phyloP scores from a whole-genome alignment of 148 eudicot genomes.

The Nepenthes gracilis region DNA sequence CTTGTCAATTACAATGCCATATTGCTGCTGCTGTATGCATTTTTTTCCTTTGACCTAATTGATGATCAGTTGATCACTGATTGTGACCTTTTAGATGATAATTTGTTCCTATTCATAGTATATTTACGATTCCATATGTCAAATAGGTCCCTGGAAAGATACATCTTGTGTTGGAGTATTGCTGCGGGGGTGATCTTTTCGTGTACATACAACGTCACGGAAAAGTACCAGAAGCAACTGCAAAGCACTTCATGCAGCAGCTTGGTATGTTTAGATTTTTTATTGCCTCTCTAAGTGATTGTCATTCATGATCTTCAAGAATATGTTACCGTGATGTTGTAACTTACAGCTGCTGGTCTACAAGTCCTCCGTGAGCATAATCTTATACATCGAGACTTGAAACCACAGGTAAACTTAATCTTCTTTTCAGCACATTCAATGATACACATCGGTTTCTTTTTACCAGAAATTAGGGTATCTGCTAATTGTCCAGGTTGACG shows the following conservation, averaged over 20 bases:
- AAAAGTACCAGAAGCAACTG: conserved; percentile 71
- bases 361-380: conserved; percentile 83
- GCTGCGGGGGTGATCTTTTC: conserved; percentile 90
- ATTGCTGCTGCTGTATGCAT: not conserved
- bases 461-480: not conserved
- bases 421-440: not conserved
- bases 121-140: conserved; percentile 5
- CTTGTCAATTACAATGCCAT: no score
- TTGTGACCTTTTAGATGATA: not conserved
- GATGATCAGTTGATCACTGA: not conserved
- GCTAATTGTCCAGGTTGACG: not conserved
- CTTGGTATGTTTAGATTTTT: conserved; percentile 42
- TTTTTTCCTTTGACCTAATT: not conserved
- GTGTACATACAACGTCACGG: conserved; percentile 74
- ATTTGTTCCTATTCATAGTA: not conserved
- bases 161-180: conserved; percentile 84
- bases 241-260: conserved; percentile 86
- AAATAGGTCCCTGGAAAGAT: conserved; percentile 81
- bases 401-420: conserved; percentile 65
- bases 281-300: not conserved
- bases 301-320: conserved; percentile 1
- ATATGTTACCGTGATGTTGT: conserved; percentile 9
- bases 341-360: conserved; percentile 68
- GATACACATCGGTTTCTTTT: not conserved
- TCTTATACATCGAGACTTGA: conserved; percentile 87